phyloP scores from a whole-genome alignment of 1,139 yeast species.

The Kodamaea fungicola region DNA sequence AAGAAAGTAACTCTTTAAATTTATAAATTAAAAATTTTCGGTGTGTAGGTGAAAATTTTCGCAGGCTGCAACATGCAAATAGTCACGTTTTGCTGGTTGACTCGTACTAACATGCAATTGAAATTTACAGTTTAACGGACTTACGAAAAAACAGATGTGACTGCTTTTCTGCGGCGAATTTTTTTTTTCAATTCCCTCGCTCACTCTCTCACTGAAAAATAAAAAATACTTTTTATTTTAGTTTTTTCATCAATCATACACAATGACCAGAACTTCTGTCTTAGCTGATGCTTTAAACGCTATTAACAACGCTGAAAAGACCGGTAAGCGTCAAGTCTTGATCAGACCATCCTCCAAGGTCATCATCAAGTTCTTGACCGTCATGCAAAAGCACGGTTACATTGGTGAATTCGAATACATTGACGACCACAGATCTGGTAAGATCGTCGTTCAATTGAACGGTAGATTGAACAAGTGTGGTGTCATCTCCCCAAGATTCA shows the following conservation, averaged over 20 bases:
- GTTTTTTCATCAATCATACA: constrained; percentile 5
- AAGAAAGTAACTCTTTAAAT: constrained; percentile 5
- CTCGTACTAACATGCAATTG: neutral
- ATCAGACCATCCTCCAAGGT: constrained; percentile 99
- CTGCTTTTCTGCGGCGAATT: constrained; percentile 6
- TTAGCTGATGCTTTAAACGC: constrained; percentile 99
- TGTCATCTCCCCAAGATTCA: constrained; percentile 97
- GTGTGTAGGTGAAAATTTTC: constrained; percentile 7
- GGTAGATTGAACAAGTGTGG: constrained; percentile 99
- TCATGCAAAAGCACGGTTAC: constrained; percentile 99
- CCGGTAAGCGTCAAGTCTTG: constrained; percentile 99
- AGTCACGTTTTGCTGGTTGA: neutral
- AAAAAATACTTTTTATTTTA: constrained; percentile 1
- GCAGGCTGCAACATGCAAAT: constrained; percentile 2
- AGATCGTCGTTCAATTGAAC: constrained; percentile 92
- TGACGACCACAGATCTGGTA: constrained; percentile 99
- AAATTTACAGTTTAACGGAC: constrained; percentile 2
- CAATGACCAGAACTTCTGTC: constrained; percentile 97
- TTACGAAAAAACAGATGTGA: constrained; percentile 4
- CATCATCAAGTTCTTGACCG: constrained; percentile 92
- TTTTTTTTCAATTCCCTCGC: neutral
- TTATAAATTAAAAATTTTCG: constrained; percentile 5
- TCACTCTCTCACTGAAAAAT: neutral
- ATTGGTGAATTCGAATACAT: constrained; percentile 98
- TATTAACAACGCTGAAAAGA: constrained; percentile 98